Evolutionary conservation across 116 monocot genomes (phyloP).

Genomic region (Posidonia oceanica): DNA sequence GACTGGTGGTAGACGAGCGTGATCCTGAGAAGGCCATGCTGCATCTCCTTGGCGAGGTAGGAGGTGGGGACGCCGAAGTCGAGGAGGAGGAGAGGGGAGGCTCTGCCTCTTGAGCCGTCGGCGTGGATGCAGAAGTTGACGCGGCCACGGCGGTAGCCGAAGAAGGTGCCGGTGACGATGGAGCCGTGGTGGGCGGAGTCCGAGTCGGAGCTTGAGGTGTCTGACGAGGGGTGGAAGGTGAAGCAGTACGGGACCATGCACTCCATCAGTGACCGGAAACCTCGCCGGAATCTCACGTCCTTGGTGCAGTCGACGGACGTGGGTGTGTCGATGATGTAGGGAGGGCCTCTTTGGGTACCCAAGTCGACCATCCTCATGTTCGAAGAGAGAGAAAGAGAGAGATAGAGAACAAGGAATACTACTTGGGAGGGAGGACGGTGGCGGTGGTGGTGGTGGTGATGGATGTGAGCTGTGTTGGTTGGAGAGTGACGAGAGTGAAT

Average conservation of each 20-base stretch:
- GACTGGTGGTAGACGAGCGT: constrained; percentile 33
- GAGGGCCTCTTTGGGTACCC: constrained; percentile 19
- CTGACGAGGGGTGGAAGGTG: constrained; percentile 14
- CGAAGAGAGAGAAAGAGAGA: neutral
- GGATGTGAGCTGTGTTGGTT: neutral
- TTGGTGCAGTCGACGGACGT: constrained; percentile 61
- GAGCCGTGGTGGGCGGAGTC: neutral
- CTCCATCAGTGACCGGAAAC: constrained; percentile 40
- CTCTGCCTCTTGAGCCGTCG: constrained; percentile 6
- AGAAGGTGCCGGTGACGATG: constrained; percentile 56
- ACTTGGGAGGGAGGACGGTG: neutral
- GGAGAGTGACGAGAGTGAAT: neutral
- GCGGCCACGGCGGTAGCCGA: constrained; percentile 44
- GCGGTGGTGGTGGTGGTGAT: neutral
- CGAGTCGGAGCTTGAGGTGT: neutral
- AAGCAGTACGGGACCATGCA: constrained; percentile 43
- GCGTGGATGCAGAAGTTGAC: constrained; percentile 51
- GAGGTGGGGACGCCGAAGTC: constrained; percentile 44
- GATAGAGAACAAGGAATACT: neutral
- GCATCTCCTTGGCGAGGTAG: constrained; percentile 53
- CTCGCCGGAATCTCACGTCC: constrained; percentile 35
- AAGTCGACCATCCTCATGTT: constrained; percentile 44
- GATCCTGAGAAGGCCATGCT: constrained; percentile 50
- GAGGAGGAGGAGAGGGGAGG: constrained; percentile 36
- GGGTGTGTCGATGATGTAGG: constrained; percentile 36